Evolutionary conservation across 2,329 filamentous ascomycete species (phyloP).

Genomic region (Colletotrichum tabaci): DNA sequence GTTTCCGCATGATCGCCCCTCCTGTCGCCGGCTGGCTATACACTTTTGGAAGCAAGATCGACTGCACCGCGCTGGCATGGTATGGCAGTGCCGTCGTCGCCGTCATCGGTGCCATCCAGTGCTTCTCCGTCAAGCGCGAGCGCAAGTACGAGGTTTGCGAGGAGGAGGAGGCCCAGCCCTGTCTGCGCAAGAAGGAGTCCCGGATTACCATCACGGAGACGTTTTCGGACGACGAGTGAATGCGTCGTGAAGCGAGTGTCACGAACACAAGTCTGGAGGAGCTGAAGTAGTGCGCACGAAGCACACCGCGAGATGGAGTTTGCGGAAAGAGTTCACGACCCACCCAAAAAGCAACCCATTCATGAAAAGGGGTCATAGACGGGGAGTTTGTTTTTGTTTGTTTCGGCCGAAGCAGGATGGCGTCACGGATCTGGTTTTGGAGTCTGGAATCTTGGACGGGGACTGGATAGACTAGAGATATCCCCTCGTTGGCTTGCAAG

Average conservation of each 20-base stretch:
- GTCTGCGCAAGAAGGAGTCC: constrained; percentile 34
- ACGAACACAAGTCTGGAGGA: constrained; percentile 7
- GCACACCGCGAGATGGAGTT: constrained; percentile 15
- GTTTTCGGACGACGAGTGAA: constrained; percentile 39
- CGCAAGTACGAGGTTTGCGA: constrained; percentile 27
- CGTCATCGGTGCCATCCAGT: constrained; percentile 70
- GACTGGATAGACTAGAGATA: constrained; percentile 31
- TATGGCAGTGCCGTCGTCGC: constrained; percentile 73
- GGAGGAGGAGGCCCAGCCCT: constrained; percentile 38
- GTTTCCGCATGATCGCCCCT: constrained; percentile 77
- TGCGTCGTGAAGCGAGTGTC: constrained; percentile 20
- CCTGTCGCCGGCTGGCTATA: constrained; percentile 76
- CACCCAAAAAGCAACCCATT: background rate
- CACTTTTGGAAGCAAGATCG: constrained; percentile 69
- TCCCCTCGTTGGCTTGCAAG: constrained; percentile 18
- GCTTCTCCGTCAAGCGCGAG: constrained; percentile 65
- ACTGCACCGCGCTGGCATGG: constrained; percentile 75
- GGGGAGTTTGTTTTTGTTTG: constrained; percentile 29
- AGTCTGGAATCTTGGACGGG: constrained; percentile 10
- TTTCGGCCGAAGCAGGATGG: constrained; percentile 12
- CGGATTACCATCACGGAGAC: constrained; percentile 35
- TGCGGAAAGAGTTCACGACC: constrained; percentile 23
- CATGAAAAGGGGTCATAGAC: constrained; percentile 24
- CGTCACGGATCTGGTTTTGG: constrained; percentile 13
- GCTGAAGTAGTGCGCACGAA: background rate